A percentile compares a stretch with the other conserved stretches of the same genome.
These are phyloP conservation scores for Arxiozyma bovina DNA, from an alignment of 1,139 yeast genomes.

Conservation along the genomic window DNA sequence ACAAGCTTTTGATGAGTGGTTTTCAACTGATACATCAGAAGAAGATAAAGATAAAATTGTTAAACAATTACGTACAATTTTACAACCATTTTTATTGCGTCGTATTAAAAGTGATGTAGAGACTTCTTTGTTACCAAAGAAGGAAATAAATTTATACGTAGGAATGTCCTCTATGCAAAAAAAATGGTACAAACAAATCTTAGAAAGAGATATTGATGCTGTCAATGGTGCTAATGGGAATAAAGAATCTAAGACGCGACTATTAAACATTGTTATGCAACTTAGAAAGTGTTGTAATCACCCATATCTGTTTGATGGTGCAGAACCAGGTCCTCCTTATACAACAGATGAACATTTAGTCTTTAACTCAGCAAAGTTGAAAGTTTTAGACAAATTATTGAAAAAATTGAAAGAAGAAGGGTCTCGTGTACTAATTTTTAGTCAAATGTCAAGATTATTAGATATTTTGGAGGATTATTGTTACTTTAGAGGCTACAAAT, in stretches of 20 bases:
- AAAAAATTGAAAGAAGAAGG: constrained; percentile 68
- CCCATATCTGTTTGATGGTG: constrained; percentile 94
- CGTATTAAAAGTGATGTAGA: constrained; percentile 92
- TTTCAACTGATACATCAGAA: constrained; percentile 39
- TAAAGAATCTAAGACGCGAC: constrained; percentile 82
- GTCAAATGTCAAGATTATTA: constrained; percentile 88
- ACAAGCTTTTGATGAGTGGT: constrained; percentile 87
- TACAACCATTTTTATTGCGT: constrained; percentile 80
- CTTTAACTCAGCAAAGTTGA: constrained; percentile 81
- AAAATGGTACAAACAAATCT: constrained; percentile 77
- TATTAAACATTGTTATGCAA: constrained; percentile 93
- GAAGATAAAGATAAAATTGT: constrained; percentile 67
- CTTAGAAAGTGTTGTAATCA: constrained; percentile 93
- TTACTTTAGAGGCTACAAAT: constrained; percentile 68
- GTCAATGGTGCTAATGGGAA: constrained; percentile 88
- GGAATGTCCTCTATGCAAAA: constrained; percentile 95
- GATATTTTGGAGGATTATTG: constrained; percentile 94
- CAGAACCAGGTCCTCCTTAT: constrained; percentile 98
- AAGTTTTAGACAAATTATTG: constrained; percentile 74
- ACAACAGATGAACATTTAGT: constrained; percentile 94
- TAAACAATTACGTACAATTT: constrained; percentile 73
- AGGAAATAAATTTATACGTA: constrained; percentile 79
- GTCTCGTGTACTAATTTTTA: constrained; percentile 81
- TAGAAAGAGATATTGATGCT: constrained; percentile 93
- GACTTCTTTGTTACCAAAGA: constrained; percentile 79